Base-by-base conservation (phyloP, 345 rosid genomes). In the Syzygium grande region DNA sequence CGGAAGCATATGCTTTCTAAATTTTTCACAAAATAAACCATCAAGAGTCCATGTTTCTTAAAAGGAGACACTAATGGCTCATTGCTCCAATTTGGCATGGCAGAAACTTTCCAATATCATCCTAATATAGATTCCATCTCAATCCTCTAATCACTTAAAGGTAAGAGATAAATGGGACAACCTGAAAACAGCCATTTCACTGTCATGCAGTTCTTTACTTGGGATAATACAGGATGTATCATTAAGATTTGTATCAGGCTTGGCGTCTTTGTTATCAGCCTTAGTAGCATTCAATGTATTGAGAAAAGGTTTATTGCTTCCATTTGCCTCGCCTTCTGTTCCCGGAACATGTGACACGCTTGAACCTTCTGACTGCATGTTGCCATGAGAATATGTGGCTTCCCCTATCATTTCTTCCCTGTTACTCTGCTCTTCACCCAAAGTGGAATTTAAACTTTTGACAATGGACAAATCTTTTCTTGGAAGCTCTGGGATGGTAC, bases 291-390 rank as follows among this genome's bases (percentile, higher is more conserved):
- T 86, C 43, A 63, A 88, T 79, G 87, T 58, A 86, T 87, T 89
- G 86, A 85, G 58, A 91, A 65, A 52, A 87, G 84, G 53, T 84
- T 78, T 90, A 43, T 92, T 88, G 41, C 85, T 90, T 83, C 88
- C 93, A 86, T 77, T 89, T 55, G 89, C 85, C 41, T 51, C 88
- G 54, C 63, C 91, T 84, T 91, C 92, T 86, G 89, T 59, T 84
- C 34, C 86, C 19, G 86, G 78, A 46, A 38, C 84, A 85, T 84
- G 34, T 85, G 51, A 85, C 49, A 85, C 21, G 68, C n/a, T 63
- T 21, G 43, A 77, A 55, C n/a, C 84, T 52, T 65, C 54, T 3
- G 29, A 80, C 34, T 51, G 84, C 5, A 78, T 30, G 53, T 23
- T 86, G 30, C 41, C 51, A 15, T 41, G 68, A 77, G 22, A 83